Evolutionary conservation across 2,329 filamentous ascomycete species (phyloP).

Genomic region (Botrytis fragariae): DNA sequence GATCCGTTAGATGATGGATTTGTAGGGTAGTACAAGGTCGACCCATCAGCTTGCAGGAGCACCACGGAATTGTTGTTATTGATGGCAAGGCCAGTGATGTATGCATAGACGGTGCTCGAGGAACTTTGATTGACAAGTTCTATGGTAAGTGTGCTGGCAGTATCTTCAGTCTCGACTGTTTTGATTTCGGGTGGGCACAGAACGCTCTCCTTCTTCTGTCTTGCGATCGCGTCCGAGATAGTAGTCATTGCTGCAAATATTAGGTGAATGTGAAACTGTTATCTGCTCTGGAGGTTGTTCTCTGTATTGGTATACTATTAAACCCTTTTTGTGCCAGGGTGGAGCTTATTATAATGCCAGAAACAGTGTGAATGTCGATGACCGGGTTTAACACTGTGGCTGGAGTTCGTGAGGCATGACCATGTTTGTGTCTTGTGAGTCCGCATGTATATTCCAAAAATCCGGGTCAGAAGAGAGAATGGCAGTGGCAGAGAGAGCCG

Average conservation of each 20-base stretch:
- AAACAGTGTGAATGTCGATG: conserved; percentile 9
- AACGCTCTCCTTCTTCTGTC: conserved; percentile 23
- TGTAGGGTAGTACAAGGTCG: conserved; percentile 60
- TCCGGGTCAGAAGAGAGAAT: not conserved
- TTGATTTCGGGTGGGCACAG: conserved; percentile 22
- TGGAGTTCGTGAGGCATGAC: conserved; percentile 14
- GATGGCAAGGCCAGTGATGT: conserved; percentile 66
- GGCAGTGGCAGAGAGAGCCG: not conserved
- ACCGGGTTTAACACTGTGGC: conserved; percentile 19
- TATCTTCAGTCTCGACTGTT: conserved; percentile 2
- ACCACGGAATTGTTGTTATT: conserved; percentile 58
- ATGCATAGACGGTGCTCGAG: conserved; percentile 61
- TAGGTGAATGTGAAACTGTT: conserved; percentile 4
- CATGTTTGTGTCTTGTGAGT: conserved; percentile 13
- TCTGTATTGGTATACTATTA: not conserved
- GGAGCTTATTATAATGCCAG: not conserved
- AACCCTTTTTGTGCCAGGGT: not conserved
- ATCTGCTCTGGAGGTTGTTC: not conserved
- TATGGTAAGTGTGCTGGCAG: conserved; percentile 50
- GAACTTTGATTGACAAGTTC: conserved; percentile 65
- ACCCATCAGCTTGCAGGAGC: conserved; percentile 65
- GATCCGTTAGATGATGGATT: conserved; percentile 53
- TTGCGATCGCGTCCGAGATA: conserved; percentile 24
- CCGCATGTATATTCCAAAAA: not conserved
- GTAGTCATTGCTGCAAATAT: conserved; percentile 25